Conservation (phyloP, 179 eudicot species). For the Beta macrorhiza region DNA sequence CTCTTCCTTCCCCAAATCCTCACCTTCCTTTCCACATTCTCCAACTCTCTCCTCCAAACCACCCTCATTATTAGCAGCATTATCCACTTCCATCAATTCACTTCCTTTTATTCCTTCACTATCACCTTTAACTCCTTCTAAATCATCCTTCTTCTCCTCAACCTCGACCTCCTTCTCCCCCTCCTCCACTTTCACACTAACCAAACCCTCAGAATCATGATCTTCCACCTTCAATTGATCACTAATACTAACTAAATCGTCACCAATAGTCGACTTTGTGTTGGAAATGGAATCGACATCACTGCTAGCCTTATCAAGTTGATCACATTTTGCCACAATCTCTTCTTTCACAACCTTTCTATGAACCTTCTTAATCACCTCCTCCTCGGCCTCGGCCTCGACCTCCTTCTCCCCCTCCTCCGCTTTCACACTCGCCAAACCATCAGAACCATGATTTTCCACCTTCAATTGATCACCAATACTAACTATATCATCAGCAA, state of each 20-base stretch:
- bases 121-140: conserved; percentile 1
- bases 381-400: conserved; percentile 34
- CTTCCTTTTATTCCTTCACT: neutral
- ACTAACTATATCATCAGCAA: neutral
- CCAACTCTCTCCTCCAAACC: conserved; percentile 12
- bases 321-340: conserved; percentile 16
- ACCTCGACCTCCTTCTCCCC: conserved; percentile 5
- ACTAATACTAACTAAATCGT: neutral
- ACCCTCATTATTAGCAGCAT: conserved; percentile 10
- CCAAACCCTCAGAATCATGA: conserved; percentile 6
- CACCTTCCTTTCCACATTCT: conserved; percentile 21
- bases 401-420: conserved; percentile 15
- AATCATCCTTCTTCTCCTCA: conserved; percentile 14
- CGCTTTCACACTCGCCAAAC: neutral
- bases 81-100: conserved; percentile 18
- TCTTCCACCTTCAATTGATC: conserved; percentile 26
- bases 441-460: conserved; percentile 20
- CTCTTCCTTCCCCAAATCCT: conserved; percentile 19
- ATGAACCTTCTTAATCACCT: conserved; percentile 24
- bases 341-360: conserved; percentile 32
- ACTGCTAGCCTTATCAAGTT: conserved; percentile 8
- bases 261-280: neutral
- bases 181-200: conserved; percentile 11
- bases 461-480: conserved; percentile 19
- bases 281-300: neutral